Base-by-base conservation (phyloP, 495 filamentous ascomycete genomes). In the Cladorrhinum samala region DNA sequence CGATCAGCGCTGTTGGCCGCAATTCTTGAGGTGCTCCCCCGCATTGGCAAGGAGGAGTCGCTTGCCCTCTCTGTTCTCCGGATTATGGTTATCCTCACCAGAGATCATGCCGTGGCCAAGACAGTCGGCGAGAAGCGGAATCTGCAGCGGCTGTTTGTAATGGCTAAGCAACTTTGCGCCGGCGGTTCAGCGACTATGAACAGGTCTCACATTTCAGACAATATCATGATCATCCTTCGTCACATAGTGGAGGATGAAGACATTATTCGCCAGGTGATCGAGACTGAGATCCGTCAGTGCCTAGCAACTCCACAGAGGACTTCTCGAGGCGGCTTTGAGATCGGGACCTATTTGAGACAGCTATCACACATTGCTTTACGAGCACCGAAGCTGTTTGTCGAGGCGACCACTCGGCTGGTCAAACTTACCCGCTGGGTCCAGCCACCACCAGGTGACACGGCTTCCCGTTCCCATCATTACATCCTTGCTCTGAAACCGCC, bases 231-330 rank as follows among this genome's bases (percentile, higher is more conserved):
- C 19, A 84, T 97, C 43, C 73, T 99, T 44, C 83, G 94, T 19
- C 93, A 99, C 63, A 86, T 97, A 14, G 79, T 96, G 37, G 93
- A 99, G 69, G 94, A 99, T 60, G 90, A 93, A 49, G 82, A 89
- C 44, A 92, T 85, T 0, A 77, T 96, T 36, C 89, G 88, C 46
- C 88, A 95, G 60, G 84, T 96, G 61, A 96, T 99, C 89, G 78
- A 86, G 49, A 86, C 85, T 36, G 93, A 97, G 60, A 96, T 99
- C 60, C 80, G 84, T 50, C 68, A 83, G 17, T 84, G 78, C 62
- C 86, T 95, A 52, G 77, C 87, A 51, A 69, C 72, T 8, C 27
- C 54, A 36, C 60, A 61, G 25, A 83, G 89, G 41, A 78, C 80
- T 7, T 70, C 76, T 45, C 77, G 86, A 33, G 11, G 27, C 9